Base-by-base conservation (phyloP, 768 basidiomycete species). In the Amanita rimosa region DNA sequence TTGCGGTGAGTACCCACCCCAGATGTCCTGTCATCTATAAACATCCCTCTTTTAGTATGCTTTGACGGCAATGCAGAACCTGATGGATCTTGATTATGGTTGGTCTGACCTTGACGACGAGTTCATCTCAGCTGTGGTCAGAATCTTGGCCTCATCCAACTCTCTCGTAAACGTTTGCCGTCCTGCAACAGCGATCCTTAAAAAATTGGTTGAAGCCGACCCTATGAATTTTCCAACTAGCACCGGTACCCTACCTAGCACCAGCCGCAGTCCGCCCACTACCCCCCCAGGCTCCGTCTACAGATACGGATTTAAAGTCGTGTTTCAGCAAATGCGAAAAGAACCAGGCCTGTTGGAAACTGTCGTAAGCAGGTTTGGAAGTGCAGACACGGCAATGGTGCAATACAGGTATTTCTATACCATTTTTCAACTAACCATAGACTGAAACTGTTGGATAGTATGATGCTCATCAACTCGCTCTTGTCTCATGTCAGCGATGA, bases 401-500 rank as follows among this genome's bases (percentile, higher is more conserved):
- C 71, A 89, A 55, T 76, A 89, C 59, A 91, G 89, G 89, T 81
- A 43, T 38, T 19, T n/a, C 29, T 13, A n/a, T n/a, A 19, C 19
- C 14, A 1, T 43, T 8, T n/a, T 36, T 5, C 46, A 26, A 21
- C 16, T 51, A 21, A 19, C 54, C 34, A 51, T 46, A 49, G 31
- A 45, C 34, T 31, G 39, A 31, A 36, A 59, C 33, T 44, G 34
- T 49, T 53, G 27, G 10, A 38, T 55, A 90, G 89, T 53, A 81
- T 95, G 79, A 89, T 86, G 80, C 68, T 95, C 55, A 86, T 95
- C 57, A 92, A 93, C 59, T 87, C 89, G 6, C 69, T 94, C 8
- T 61, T 94, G 49, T 74, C 83, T 6, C 83, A 90, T 57, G 86
- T 81, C n/a, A 83, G 73, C 41, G 87, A 91, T 57, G 64, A 66